phyloP scores from a whole-genome alignment of 2,329 filamentous ascomycete genomes.

The Emmonsiellopsis sp. region DNA sequence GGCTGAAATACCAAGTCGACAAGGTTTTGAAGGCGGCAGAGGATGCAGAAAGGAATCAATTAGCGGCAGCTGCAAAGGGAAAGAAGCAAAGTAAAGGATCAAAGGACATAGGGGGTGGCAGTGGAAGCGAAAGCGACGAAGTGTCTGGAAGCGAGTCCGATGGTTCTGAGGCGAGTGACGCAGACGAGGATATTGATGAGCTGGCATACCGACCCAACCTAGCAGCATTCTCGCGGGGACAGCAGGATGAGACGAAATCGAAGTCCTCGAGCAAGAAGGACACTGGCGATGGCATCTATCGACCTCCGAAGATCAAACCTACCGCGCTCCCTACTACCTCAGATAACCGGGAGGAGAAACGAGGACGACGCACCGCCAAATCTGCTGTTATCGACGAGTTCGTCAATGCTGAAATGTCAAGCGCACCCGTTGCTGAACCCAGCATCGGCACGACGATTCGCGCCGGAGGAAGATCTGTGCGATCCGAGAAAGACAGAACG shows the following conservation, averaged over 20 bases:
- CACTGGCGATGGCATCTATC: constrained; percentile 63
- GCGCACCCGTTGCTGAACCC: constrained; percentile 72
- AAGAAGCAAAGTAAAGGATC: constrained; percentile 20
- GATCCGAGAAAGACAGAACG: constrained; percentile 65
- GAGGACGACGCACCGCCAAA: constrained; percentile 55
- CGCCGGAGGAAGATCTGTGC: constrained; percentile 66
- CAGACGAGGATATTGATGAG: constrained; percentile 44
- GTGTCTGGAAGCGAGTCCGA: constrained; percentile 21
- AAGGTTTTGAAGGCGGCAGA: constrained; percentile 85
- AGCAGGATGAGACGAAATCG: constrained; percentile 25
- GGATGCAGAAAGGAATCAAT: constrained; percentile 25
- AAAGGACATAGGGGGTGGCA: constrained; percentile 25
- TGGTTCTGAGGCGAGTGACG: constrained; percentile 19
- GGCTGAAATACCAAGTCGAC: constrained; percentile 91
- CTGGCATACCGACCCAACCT: constrained; percentile 56
- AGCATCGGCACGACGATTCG: constrained; percentile 88
- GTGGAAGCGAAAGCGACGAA: constrained; percentile 26
- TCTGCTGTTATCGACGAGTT: constrained; percentile 90
- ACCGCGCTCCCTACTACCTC: constrained; percentile 64
- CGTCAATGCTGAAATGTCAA: constrained; percentile 72
- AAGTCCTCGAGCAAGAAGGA: constrained; percentile 20
- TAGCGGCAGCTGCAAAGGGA: constrained; percentile 20
- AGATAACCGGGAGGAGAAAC: constrained; percentile 51
- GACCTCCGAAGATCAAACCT: constrained; percentile 78
- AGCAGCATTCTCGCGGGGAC: constrained; percentile 31